Percentiles rank a stretch among this genome's conserved stretches.
phyloP scores from a whole-genome alignment of 1,139 yeast genomes.

The Geotrichum citri-aurantii region DNA sequence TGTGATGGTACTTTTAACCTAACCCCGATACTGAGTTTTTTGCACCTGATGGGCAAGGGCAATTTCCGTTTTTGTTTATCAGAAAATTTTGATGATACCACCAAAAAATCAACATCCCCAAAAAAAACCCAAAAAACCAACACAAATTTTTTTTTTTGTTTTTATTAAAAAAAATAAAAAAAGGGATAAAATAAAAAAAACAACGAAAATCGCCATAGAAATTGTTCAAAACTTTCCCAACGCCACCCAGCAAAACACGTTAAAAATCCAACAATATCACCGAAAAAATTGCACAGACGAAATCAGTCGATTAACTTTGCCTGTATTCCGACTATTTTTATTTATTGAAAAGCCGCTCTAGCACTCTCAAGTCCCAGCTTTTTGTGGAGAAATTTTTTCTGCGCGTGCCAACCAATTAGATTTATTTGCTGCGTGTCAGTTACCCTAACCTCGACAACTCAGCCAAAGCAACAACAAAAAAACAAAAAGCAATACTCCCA shows the following conservation, averaged over 20 bases:
- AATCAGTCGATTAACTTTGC: neutral
- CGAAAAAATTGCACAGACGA: neutral
- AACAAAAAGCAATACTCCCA: neutral
- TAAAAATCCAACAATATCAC: neutral
- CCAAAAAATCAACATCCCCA: neutral
- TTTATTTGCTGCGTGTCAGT: neutral
- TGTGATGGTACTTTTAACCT: neutral
- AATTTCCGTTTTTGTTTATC: neutral
- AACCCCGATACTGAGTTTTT: neutral
- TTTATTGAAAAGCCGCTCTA: neutral
- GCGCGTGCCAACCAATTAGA: neutral
- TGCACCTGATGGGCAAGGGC: neutral
- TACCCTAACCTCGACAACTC: neutral
- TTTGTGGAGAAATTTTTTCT: neutral
- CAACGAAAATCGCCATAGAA: neutral
- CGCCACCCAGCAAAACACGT: neutral
- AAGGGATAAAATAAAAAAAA: neutral
- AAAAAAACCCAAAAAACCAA: neutral
- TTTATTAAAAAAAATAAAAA: neutral
- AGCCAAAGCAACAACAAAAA: no score
- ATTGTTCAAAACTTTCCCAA: neutral
- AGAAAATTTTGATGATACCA: neutral
- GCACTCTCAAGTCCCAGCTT: neutral
- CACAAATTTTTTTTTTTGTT: neutral
- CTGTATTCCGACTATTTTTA: neutral